phyloP scores from a whole-genome alignment of 2,329 filamentous ascomycete species.

The Botrytis aclada region DNA sequence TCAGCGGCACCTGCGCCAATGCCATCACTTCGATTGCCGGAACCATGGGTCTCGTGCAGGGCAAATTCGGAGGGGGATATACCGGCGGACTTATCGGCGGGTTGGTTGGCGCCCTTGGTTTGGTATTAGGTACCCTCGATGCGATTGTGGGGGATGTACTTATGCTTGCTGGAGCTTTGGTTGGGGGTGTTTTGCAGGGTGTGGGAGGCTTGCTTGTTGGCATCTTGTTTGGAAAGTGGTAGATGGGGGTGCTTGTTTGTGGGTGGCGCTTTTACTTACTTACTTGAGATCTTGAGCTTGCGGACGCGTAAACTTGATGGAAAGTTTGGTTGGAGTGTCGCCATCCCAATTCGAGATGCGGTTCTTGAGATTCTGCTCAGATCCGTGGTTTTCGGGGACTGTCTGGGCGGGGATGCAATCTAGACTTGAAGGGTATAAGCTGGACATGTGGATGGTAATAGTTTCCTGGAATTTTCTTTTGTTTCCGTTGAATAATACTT shows the following conservation, averaged over 20 bases:
- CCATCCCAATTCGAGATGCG: neutral
- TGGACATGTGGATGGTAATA: neutral
- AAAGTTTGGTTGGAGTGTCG: neutral
- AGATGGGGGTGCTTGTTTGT: neutral
- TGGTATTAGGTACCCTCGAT: neutral
- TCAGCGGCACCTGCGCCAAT: neutral
- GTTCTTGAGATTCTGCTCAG: neutral
- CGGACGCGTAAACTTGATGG: neutral
- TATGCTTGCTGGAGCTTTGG: neutral
- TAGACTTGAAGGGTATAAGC: rapidly evolving
- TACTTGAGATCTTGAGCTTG: neutral
- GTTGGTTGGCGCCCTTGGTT: neutral
- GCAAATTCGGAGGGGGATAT: neutral
- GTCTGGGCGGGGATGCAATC: neutral
- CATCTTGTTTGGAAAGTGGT: neutral
- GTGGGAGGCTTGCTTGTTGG: neutral
- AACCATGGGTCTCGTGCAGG: neutral
- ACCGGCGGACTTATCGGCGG: neutral
- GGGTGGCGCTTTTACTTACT: neutral
- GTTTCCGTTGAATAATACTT: neutral
- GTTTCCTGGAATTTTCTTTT: neutral
- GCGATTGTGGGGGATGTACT: neutral
- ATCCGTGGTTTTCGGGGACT: neutral
- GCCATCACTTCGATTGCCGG: neutral
- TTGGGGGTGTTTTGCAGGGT: neutral